Percentiles rank a stretch among this genome's conserved stretches.
These are phyloP conservation scores for Candida boidinii DNA, from an alignment of 805 yeast species.

Conservation along the genomic window DNA sequence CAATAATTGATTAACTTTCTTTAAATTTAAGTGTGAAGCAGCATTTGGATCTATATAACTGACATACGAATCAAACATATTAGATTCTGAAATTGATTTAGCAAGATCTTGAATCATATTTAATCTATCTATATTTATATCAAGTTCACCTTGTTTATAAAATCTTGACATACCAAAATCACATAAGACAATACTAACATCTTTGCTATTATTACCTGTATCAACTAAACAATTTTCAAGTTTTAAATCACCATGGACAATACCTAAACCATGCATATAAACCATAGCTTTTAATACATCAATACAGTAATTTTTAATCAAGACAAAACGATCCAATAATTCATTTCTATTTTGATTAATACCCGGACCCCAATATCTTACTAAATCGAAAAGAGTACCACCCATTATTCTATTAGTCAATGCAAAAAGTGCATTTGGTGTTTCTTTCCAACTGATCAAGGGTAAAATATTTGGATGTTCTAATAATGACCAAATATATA, in stretches of 20 bases:
- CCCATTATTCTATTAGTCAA: constrained; percentile 60
- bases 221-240: constrained; percentile 71
- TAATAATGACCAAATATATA: constrained; percentile 58
- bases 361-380: constrained; percentile 49
- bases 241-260: constrained; percentile 79
- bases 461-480: constrained; percentile 60
- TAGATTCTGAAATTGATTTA: constrained; percentile 19
- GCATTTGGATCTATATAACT: too few species aligned
- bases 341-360: constrained; percentile 21
- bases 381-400: constrained; percentile 77
- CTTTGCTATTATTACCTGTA: constrained; percentile 20
- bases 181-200: constrained; percentile 48
- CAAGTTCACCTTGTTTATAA: constrained; percentile 8
- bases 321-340: constrained; percentile 11
- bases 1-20: too few species aligned
- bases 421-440: constrained; percentile 53
- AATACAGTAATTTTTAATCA: constrained; percentile 29
- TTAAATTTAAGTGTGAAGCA: too few species aligned
- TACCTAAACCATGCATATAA: constrained; percentile 54
- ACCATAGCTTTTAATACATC: constrained; percentile 53
- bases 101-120: constrained; percentile 21
- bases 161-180: constrained; percentile 78
- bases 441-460: constrained; percentile 52
- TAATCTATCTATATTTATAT: constrained; percentile 7
- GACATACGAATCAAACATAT: too few species aligned